These are phyloP conservation scores for Ceraceosorus bombacis DNA, from an alignment of 1,284 basidiomycete genomes.

Conservation along the genomic window DNA sequence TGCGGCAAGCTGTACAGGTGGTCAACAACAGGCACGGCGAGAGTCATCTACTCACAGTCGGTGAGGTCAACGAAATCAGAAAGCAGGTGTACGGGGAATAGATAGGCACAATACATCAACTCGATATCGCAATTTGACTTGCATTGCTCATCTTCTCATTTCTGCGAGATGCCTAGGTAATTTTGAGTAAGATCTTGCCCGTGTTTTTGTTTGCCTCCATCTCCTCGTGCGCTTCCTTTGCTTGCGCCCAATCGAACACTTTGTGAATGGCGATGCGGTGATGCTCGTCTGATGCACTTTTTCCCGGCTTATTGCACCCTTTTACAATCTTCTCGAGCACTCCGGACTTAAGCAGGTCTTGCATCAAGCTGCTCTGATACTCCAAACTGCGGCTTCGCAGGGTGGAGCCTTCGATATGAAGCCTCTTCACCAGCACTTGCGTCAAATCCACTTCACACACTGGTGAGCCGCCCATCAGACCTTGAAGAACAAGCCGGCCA, in stretches of 20 bases:
- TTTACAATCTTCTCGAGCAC: slow-evolving; percentile 15
- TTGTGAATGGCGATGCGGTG: slow-evolving; percentile 39
- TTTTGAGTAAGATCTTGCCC: slow-evolving; percentile 51
- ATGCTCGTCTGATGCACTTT: slow-evolving; percentile 8
- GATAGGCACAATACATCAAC: too few species aligned
- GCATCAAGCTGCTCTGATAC: slow-evolving; percentile 73
- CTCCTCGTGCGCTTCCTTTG: slow-evolving; percentile 73
- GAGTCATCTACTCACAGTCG: slow-evolving; percentile 8
- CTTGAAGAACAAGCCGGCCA: slow-evolving; percentile 67
- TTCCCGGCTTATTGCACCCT: slow-evolving; percentile 6
- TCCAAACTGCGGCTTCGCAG: slow-evolving; percentile 67
- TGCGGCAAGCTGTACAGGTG: slow-evolving; percentile 34
- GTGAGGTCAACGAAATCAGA: slow-evolving; percentile 22
- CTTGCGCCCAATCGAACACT: slow-evolving; percentile 68
- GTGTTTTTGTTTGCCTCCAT: slow-evolving; percentile 76
- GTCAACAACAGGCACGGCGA: slow-evolving; percentile 14
- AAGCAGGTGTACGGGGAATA: slow-evolving; percentile 39
- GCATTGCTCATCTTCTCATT: too few species aligned
- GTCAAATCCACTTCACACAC: slow-evolving; percentile 62
- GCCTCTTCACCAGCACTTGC: slow-evolving; percentile 72
- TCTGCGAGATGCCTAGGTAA: background rate
- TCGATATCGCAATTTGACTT: too few species aligned
- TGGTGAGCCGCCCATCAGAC: slow-evolving; percentile 63
- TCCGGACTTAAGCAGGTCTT: slow-evolving; percentile 54
- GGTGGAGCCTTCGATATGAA: slow-evolving; percentile 82